A percentile compares a stretch with the other conserved stretches of the same genome.
Conservation (phyloP, 441 rosid genomes). For the Aquilaria agallochum region DNA sequence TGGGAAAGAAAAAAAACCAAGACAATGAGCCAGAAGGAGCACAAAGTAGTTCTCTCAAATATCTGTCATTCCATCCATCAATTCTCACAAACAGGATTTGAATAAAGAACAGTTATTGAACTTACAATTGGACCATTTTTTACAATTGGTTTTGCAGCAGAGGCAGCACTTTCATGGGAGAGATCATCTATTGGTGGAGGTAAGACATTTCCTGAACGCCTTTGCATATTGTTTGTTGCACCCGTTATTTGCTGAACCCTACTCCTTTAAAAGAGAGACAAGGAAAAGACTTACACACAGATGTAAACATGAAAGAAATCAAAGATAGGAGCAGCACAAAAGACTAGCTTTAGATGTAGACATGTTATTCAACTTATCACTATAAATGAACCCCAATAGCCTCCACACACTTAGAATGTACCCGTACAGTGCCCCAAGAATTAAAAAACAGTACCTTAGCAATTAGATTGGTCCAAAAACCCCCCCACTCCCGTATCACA, state of each 20-base stretch:
- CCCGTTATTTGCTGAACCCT: slow-evolving; percentile 67
- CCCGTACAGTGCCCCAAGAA: too few species aligned
- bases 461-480: too few species aligned
- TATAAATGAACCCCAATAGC: too few species aligned
- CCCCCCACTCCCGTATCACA: too few species aligned
- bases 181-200: slow-evolving; percentile 65
- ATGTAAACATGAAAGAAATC: not conserved
- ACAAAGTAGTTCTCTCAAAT: not conserved
- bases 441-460: too few species aligned
- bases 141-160: slow-evolving; percentile 40
- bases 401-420: too few species aligned
- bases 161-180: slow-evolving; percentile 26
- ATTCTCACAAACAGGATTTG: not conserved
- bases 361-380: too few species aligned
- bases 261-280: slow-evolving; percentile 29
- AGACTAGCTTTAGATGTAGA: too few species aligned
- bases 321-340: not conserved
- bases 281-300: not conserved
- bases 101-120: not conserved
- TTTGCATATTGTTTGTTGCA: slow-evolving; percentile 37
- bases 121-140: slow-evolving; percentile 50
- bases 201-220: slow-evolving; percentile 49
- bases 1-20: not conserved
- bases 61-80: not conserved
- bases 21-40: too few species aligned